phyloP scores from a whole-genome alignment of 768 basidiomycete species.

The Termitomyces sp. region DNA sequence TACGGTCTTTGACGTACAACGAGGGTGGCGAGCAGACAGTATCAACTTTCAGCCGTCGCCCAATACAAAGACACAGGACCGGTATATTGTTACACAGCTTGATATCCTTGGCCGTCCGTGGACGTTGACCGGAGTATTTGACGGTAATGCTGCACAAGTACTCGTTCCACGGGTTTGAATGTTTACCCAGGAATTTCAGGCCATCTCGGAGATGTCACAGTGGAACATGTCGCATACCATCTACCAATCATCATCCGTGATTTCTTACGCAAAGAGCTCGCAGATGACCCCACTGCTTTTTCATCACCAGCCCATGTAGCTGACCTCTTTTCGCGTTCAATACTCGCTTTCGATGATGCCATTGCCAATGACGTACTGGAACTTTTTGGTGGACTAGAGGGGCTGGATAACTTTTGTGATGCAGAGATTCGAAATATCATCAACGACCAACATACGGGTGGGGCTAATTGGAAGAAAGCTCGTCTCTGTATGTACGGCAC shows the following conservation, averaged over 20 bases:
- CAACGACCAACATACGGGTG: conserved; percentile 58
- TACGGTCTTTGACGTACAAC: conserved; percentile 29
- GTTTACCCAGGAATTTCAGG: conserved; percentile 32
- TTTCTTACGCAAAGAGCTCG: conserved; percentile 45
- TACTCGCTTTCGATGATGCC: conserved; percentile 60
- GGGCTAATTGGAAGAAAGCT: conserved; percentile 60
- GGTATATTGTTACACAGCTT: conserved; percentile 57
- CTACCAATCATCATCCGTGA: conserved; percentile 65
- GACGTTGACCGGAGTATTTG: conserved; percentile 70
- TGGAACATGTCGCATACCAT: conserved; percentile 65
- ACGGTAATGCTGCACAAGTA: conserved; percentile 40
- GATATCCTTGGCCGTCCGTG: conserved; percentile 53
- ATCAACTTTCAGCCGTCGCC: conserved; percentile 68
- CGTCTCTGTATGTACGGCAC: conserved; percentile 78
- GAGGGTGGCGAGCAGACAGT: conserved; percentile 45
- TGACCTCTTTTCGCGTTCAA: conserved; percentile 53
- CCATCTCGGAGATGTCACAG: conserved; percentile 67
- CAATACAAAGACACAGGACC: conserved; percentile 54
- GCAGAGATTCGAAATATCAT: conserved; percentile 55
- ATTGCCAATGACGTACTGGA: conserved; percentile 64
- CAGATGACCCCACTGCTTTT: conserved; percentile 32
- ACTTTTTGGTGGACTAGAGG: conserved; percentile 55
- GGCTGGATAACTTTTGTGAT: conserved; percentile 49
- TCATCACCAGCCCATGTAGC: conserved; percentile 49
- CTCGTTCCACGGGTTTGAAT: conserved; percentile 5